phyloP scores from a whole-genome alignment of 441 rosid species.

The Raphanus hybrid region DNA sequence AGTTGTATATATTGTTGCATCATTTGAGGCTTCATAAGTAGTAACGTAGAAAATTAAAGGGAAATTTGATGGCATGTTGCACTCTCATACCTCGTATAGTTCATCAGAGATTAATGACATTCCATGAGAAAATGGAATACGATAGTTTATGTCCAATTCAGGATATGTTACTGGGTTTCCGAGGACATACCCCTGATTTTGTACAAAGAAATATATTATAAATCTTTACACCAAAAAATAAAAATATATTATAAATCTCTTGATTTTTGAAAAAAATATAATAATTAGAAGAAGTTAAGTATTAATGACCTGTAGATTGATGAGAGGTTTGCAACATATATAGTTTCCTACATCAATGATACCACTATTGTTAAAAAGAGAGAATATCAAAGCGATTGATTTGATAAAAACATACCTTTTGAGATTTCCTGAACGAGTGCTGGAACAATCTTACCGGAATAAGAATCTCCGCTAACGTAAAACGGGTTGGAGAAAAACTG shows the following conservation, averaged over 20 bases:
- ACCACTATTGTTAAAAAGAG: conserved; percentile 7
- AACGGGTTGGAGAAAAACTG: conserved; percentile 40
- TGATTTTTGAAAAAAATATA: background rate
- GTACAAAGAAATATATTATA: no score
- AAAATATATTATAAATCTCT: no score
- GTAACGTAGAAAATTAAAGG: background rate
- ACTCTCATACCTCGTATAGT: conserved; percentile 22
- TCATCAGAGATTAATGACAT: conserved; percentile 33
- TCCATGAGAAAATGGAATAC: conserved; percentile 18
- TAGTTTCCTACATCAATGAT: conserved; percentile 25
- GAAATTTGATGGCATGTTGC: background rate
- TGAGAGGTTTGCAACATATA: conserved; percentile 43
- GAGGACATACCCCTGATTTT: conserved; percentile 16
- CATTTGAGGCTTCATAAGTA: background rate
- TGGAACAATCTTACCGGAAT: conserved; percentile 49
- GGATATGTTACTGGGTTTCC: conserved; percentile 8
- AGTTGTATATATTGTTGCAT: background rate
- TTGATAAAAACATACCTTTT: conserved; percentile 34
- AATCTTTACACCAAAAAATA: no score
- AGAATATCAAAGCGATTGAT: background rate
- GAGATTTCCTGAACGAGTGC: conserved; percentile 43
- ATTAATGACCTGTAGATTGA: conserved; percentile 29
- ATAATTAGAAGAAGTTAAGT: background rate
- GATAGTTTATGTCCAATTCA: background rate
- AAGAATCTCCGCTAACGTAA: conserved; percentile 46